Conservation (phyloP, 768 basidiomycete species). For the Lanmaoa rubissima region DNA sequence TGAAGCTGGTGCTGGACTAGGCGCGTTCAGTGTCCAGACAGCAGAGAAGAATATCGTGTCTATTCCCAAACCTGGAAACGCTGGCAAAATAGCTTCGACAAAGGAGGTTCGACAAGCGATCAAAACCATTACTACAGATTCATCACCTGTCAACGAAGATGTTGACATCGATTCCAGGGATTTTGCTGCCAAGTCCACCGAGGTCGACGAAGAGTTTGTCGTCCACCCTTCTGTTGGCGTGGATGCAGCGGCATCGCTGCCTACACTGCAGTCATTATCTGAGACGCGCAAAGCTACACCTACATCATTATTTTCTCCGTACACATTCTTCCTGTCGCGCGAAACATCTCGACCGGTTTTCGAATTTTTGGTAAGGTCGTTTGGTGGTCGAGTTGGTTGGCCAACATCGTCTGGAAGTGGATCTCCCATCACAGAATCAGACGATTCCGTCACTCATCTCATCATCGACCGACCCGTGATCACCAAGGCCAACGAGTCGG, state of each 20-base stretch:
- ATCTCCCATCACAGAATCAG: constrained; percentile 73
- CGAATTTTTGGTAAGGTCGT: constrained; percentile 90
- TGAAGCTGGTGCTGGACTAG: constrained; percentile 83
- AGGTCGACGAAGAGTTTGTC: constrained; percentile 67
- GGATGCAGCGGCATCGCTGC: constrained; percentile 47
- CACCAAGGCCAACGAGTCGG: constrained; percentile 45
- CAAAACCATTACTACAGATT: constrained; percentile 40
- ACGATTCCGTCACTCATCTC: constrained; percentile 89
- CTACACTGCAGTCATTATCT: constrained; percentile 67
- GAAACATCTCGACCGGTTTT: constrained; percentile 90
- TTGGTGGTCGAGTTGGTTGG: constrained; percentile 93
- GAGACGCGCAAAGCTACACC: constrained; percentile 55
- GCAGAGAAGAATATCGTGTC: constrained; percentile 26
- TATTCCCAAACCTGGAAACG: constrained; percentile 17
- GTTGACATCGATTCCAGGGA: constrained; percentile 37
- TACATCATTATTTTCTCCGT: constrained; percentile 75
- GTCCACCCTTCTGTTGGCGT: constrained; percentile 53
- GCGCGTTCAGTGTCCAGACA: constrained; percentile 77
- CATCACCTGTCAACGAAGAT: constrained; percentile 33
- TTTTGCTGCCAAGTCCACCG: constrained; percentile 30
- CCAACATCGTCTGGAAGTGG: constrained; percentile 76
- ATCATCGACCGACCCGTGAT: constrained; percentile 85
- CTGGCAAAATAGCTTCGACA: constrained; percentile 44
- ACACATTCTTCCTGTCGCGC: constrained; percentile 90
- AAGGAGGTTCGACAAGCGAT: constrained; percentile 53